Evolutionary conservation across 164 flowering plant species (phyloP).

Genomic region (Chimonanthus salicifolius): DNA sequence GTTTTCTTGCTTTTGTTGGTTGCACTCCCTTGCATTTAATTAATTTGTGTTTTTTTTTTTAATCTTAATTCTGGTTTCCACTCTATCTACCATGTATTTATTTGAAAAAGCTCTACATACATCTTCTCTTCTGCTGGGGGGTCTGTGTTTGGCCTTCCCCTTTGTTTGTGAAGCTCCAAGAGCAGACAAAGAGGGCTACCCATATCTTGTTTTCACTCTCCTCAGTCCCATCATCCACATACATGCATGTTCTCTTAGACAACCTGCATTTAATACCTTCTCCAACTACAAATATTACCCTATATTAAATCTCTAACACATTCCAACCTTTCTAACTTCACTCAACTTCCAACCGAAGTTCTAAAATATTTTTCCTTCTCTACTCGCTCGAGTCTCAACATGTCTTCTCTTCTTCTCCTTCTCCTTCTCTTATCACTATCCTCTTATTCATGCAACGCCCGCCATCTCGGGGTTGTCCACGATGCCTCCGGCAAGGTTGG

Average conservation of each 20-base stretch:
- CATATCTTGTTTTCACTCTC: slow-evolving; percentile 19
- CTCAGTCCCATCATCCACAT: slow-evolving; percentile 35
- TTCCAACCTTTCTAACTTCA: not conserved
- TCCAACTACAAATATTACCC: slow-evolving; percentile 32
- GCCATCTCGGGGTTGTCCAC: slow-evolving; percentile 13
- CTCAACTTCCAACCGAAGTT: not conserved
- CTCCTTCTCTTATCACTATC: slow-evolving; percentile 23
- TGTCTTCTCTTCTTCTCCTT: slow-evolving; percentile 20
- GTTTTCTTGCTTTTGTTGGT: slow-evolving; percentile 15
- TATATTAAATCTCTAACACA: not conserved
- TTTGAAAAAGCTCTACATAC: not conserved
- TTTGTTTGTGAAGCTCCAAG: not conserved
- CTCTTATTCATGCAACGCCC: slow-evolving; percentile 34
- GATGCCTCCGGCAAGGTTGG: slow-evolving; percentile 26
- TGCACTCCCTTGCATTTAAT: not conserved
- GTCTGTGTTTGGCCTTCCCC: not conserved
- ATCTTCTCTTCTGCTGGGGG: not conserved
- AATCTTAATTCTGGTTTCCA: not conserved
- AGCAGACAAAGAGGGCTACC: slow-evolving; percentile 2
- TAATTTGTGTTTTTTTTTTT: not conserved
- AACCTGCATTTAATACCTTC: slow-evolving; percentile 53
- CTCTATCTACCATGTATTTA: not conserved
- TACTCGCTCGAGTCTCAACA: slow-evolving; percentile 6
- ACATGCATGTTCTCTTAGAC: slow-evolving; percentile 50
- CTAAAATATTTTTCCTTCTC: not conserved